Percentiles rank a stretch among this genome's conserved stretches.
phyloP scores from a whole-genome alignment of 2,329 filamentous ascomycete species.

The Penicillium sp. region DNA sequence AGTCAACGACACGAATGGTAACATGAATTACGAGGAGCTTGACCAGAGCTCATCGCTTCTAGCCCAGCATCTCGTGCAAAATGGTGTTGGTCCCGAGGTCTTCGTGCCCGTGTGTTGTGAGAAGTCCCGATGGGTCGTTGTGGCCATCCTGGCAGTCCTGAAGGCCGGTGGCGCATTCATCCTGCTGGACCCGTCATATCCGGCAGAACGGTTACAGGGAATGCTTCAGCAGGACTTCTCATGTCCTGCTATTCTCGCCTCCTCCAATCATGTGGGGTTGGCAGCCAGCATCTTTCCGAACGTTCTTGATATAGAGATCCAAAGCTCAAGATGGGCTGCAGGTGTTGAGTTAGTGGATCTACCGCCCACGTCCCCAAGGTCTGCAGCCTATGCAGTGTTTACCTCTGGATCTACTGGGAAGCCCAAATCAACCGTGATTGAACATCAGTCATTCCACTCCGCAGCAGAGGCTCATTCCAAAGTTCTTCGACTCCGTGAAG shows the following conservation, averaged over 20 bases:
- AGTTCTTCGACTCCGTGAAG: background rate
- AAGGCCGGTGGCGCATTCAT: background rate
- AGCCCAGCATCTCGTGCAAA: constrained; percentile 29
- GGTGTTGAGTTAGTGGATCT: no score
- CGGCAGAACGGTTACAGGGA: constrained; percentile 7
- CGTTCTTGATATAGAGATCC: no score
- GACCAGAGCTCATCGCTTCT: constrained; percentile 32
- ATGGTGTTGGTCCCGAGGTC: constrained; percentile 8
- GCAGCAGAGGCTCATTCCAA: background rate
- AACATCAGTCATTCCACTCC: constrained; percentile 2
- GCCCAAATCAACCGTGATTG: constrained; percentile 5
- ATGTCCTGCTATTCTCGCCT: background rate
- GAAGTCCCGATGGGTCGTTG: constrained; percentile 9
- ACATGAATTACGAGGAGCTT: constrained; percentile 26
- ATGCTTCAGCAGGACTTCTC: background rate
- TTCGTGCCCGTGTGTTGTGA: background rate
- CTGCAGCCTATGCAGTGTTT: background rate
- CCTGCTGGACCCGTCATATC: background rate
- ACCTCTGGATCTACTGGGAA: constrained; percentile 8
- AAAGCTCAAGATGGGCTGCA: no score
- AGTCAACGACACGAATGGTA: constrained; percentile 30
- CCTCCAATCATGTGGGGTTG: background rate
- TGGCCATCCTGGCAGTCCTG: constrained; percentile 20
- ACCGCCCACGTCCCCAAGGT: background rate
- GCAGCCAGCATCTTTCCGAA: no score